Evolutionary conservation across 2,329 filamentous ascomycete species (phyloP), one percentile per base, ranked within the genome.

Genomic region (Aspergillus fischeri): DNA sequence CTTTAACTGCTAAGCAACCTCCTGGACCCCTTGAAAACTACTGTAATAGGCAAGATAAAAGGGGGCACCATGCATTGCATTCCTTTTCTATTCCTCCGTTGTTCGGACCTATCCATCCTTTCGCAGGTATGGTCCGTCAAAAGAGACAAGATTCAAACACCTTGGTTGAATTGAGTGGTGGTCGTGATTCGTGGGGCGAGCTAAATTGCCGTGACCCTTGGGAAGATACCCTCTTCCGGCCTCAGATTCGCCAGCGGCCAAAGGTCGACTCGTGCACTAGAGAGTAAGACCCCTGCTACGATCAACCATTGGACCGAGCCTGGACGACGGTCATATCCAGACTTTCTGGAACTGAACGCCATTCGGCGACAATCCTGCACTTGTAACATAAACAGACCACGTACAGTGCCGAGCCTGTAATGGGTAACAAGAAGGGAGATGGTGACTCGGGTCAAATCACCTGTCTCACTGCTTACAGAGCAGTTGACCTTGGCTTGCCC

Each of bases 221-320:
- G 62, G 51, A 58, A 57, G 53, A 29, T 51, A 55, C 49, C 58
- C 65, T 56, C 63, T 70, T 73, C 63, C 56, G 60, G 55, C 51
- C 59, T 63, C 53, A 57, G 63, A 74, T 74, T 74, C 69, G 72
- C 62, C 58, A 63, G 57, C 48, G 49, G 49, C 20, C 58, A 66
- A 63, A 64, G 66, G 58, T 69, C 66, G 65, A 64, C 63, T 66
- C 61, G 55, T 60, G 61, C 62, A 55, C 63, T 61, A 51, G 52
- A 63, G 24, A 70, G 66, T 69, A 67, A 73, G 62, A 74, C 69
- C 66, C 72, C 69, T 69, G 72, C 60, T 74, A 58, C 59, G 70
- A 72, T 69, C 70, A 63, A 59, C 68, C 53, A 75, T 75, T 75
- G 73, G 73, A 69, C 70, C 66, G 66, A 65, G 61, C 63, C 67